These are phyloP conservation scores for Prunus armeniaca DNA, from an alignment of 306 rosid genomes.

Conservation along the genomic window DNA sequence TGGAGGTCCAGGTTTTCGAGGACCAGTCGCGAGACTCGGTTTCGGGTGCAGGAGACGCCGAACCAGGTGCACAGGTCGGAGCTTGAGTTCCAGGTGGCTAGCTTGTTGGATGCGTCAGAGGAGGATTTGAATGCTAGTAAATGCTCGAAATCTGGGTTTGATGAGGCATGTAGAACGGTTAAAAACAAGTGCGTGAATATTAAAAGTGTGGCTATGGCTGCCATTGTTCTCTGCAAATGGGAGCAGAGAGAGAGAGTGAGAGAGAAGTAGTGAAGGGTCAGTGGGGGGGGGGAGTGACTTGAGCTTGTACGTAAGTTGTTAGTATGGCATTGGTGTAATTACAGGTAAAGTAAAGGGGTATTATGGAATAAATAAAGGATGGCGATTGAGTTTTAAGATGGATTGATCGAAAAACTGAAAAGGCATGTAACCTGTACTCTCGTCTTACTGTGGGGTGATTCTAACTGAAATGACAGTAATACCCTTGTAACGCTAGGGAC, in stretches of 20 bases:
- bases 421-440: slow-evolving; percentile 5
- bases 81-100: slow-evolving; percentile 61
- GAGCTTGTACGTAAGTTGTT: background rate
- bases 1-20: slow-evolving; percentile 59
- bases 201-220: slow-evolving; percentile 26
- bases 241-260: background rate
- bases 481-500: slow-evolving; percentile 9
- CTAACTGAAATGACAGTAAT: slow-evolving; percentile 13
- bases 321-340: slow-evolving; percentile 21
- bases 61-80: slow-evolving; percentile 55
- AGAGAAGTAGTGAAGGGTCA: background rate
- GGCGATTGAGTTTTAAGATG: too few species aligned
- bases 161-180: slow-evolving; percentile 14
- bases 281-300: too few species aligned
- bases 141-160: slow-evolving; percentile 43
- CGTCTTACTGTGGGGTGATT: background rate
- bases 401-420: background rate
- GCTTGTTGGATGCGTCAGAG: slow-evolving; percentile 49
- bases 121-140: slow-evolving; percentile 55
- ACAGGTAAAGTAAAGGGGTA: slow-evolving; percentile 35
- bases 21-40: slow-evolving; percentile 65
- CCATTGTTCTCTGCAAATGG: slow-evolving; percentile 48
- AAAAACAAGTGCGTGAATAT: background rate
- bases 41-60: slow-evolving; percentile 55
- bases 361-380: background rate